These are phyloP conservation scores for Tephrocybe rancida DNA, from an alignment of 768 basidiomycete species.

Conservation along the genomic window DNA sequence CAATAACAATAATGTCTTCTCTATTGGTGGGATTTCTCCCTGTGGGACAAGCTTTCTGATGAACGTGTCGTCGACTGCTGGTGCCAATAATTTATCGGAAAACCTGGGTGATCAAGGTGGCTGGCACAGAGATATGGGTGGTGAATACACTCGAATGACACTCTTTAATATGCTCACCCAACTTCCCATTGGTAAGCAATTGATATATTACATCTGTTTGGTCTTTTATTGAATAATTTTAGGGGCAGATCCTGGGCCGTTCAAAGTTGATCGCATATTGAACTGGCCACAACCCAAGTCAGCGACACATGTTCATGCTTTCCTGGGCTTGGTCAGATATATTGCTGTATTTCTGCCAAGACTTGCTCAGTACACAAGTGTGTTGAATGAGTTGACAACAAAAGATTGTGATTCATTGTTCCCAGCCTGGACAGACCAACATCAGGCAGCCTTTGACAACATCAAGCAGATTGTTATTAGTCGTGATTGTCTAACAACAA, in stretches of 20 bases:
- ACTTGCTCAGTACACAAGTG: slow-evolving; percentile 23
- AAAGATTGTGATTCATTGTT: slow-evolving; percentile 18
- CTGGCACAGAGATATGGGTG: not conserved
- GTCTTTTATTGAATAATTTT: not conserved
- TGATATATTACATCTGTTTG: not conserved
- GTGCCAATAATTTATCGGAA: not conserved
- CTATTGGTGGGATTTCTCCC: not conserved
- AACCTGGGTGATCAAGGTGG: not conserved
- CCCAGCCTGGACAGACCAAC: slow-evolving; percentile 22
- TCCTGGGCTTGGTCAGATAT: slow-evolving; percentile 19
- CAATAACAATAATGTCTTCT: slow-evolving; percentile 1
- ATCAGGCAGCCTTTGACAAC: slow-evolving; percentile 26
- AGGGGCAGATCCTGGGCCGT: not conserved
- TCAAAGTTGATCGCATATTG: not conserved
- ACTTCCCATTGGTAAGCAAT: not conserved
- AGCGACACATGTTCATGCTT: not conserved
- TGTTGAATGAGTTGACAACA: slow-evolving; percentile 19
- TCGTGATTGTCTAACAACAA: slow-evolving; percentile 25
- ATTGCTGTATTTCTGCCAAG: slow-evolving; percentile 20
- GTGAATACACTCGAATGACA: not conserved
- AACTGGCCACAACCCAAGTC: not conserved
- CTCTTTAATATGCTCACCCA: not conserved
- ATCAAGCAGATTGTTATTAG: slow-evolving; percentile 30
- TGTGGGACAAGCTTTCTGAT: not conserved
- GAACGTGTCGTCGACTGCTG: not conserved